phyloP scores from a whole-genome alignment of 78 protist genomes.

The Dictyostelium brefeldianum region DNA sequence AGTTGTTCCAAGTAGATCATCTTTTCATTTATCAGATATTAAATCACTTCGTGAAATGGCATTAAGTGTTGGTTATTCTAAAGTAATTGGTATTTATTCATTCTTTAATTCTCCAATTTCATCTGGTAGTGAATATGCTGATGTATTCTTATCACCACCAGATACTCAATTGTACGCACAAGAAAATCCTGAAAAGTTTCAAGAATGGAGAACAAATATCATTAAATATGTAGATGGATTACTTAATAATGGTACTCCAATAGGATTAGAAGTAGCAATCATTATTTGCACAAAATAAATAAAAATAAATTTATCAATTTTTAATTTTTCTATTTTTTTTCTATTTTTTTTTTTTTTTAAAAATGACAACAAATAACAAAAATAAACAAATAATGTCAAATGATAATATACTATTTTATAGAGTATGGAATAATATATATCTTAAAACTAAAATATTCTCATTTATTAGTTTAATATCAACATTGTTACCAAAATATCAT shows the following conservation, averaged over 20 bases:
- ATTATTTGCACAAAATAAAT: conserved; percentile 53
- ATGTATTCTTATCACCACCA: conserved; percentile 27
- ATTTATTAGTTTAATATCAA: not conserved
- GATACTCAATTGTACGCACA: not conserved
- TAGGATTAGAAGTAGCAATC: conserved; percentile 50
- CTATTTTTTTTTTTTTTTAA: too few relatives aligned
- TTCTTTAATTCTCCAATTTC: not conserved
- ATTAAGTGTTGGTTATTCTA: conserved; percentile 59
- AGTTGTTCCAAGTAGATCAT: not conserved
- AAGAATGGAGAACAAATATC: conserved; percentile 18
- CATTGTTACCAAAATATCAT: not conserved
- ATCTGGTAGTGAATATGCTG: conserved; percentile 34
- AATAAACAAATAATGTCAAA: too few relatives aligned
- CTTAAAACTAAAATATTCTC: not conserved
- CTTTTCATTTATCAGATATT: conserved; percentile 60
- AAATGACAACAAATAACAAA: too few relatives aligned
- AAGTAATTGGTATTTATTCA: conserved; percentile 8
- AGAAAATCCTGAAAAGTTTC: conserved; percentile 3
- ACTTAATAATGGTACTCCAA: conserved; percentile 5
- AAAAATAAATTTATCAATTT: not conserved
- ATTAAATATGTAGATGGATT: conserved; percentile 41
- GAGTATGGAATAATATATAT: not conserved
- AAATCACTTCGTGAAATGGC: conserved; percentile 37
- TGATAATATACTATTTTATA: not conserved
- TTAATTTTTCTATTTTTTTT: too few relatives aligned